Percentiles rank a stretch among this genome's conserved stretches.
Conservation (phyloP, 2,329 filamentous ascomycete genomes). For the Botrytis squamosa region DNA sequence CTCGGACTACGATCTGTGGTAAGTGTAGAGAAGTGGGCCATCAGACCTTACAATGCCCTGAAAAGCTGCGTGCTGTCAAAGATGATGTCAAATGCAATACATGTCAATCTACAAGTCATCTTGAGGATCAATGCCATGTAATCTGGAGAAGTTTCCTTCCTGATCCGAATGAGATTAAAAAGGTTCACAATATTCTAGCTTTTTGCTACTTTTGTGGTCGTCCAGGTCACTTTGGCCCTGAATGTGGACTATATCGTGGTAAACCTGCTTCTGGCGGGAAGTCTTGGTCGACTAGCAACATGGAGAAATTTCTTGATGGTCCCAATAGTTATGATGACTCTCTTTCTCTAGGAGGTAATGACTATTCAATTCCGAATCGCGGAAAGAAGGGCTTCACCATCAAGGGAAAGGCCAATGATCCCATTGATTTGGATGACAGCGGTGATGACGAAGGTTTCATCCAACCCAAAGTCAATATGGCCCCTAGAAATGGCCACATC, state of each 20-base stretch:
- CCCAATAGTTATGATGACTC: constrained; percentile 39
- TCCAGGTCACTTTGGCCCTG: constrained; percentile 55
- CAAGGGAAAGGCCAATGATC: constrained; percentile 37
- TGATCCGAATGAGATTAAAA: constrained; percentile 44
- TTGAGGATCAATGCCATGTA: constrained; percentile 58
- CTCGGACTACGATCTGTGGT: constrained; percentile 50
- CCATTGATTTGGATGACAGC: constrained; percentile 35
- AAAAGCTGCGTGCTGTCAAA: constrained; percentile 53
- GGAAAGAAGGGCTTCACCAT: constrained; percentile 33
- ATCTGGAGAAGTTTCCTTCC: constrained; percentile 59
- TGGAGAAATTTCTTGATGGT: constrained; percentile 50
- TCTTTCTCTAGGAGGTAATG: constrained; percentile 32
- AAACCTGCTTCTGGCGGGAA: constrained; percentile 40
- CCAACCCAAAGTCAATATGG: constrained; percentile 30
- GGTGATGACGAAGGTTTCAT: constrained; percentile 35
- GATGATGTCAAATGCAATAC: constrained; percentile 59
- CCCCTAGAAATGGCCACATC: constrained; percentile 5
- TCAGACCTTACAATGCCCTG: constrained; percentile 48
- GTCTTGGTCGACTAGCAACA: constrained; percentile 54
- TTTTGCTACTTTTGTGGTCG: constrained; percentile 58
- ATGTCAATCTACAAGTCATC: constrained; percentile 56
- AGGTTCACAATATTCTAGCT: constrained; percentile 50
- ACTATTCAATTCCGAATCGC: constrained; percentile 32
- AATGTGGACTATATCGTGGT: constrained; percentile 46
- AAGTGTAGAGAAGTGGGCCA: constrained; percentile 67